Base-by-base conservation (phyloP, 768 basidiomycete genomes). In the Tylopilus intermedius region DNA sequence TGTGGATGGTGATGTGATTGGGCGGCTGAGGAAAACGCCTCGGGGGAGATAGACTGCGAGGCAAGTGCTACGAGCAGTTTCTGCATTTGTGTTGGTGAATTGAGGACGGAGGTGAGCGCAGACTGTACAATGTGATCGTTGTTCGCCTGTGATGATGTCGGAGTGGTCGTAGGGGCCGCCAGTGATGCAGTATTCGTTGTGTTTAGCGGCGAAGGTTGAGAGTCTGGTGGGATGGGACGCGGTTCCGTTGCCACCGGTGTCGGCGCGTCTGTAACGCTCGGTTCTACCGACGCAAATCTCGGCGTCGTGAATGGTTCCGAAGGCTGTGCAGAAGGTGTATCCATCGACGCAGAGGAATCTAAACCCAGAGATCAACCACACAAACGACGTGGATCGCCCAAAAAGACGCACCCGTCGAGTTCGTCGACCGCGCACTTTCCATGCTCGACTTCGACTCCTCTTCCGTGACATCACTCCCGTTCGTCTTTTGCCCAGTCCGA, bases 61-160 rank as follows among this genome's bases (percentile, higher is more conserved):
- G 64, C 58, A 1, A 83, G 70, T 0, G 77, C 73, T 0, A 72
- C 69, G 14, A 84, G 68, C 8, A 87, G 68, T 49, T 80, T 77
- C 54, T 85, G 83, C 47, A 86, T 74, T 60, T 86, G 82, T 1
- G 65, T 60, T 0, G 82, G 81, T 0, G 79, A 74, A 39, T 61
- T 72, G 46, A 74, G 65, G 26, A 86, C 70, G 51, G 79, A 78
- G 43, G 79, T 74, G 32, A 84, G 68, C 7, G 79, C 72, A 8
- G 72, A 65, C 56, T 82, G 79, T 38, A 83, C 70, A 15, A 76
- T 73, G 8, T 69, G 66, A 51, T 80, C 74, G 39, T 75, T 75
- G 51, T 73, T 74, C 30, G 62, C 10, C 51, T 52, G 60, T 13
- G 50, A 53, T 41, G n/a, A n/a, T 11, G 54, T 26, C 5, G 55